Base-by-base conservation (phyloP, 495 filamentous ascomycete genomes). In the Entonaema liquescens region DNA sequence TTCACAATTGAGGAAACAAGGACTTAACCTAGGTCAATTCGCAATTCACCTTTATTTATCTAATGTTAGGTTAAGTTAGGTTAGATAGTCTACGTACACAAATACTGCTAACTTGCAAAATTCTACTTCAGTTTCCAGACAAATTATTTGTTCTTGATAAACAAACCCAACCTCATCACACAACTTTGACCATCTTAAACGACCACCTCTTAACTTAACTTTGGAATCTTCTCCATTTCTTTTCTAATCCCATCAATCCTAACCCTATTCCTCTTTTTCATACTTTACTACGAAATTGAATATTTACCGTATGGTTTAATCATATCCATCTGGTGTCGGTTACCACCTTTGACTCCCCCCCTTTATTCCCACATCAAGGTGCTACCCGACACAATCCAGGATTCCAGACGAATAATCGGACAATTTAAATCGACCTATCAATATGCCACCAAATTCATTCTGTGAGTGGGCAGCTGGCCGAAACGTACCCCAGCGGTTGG, bases 381-480 rank as follows among this genome's bases (percentile, higher is more conserved):
- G 8, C 56, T 12, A 17, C 36, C 47, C 50, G 2, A 59, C 17
- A 54, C 29, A 61, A 15, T 29, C 17, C 7, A 21, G 33, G 42
- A 15, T 12, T 47, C 19, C 0, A 36, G 31, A 57, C 7, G 36
- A 50, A 13, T 12, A 55, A 26, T 17, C 26, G 2, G n/a, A 11
- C 17, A 56, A 23, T 29, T 61, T 21, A 35, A 13, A n/a, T 15
- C 25, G 8, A 35, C 50, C 29, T 47, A 7, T 9, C 57, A 72
- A 26, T 36, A 78, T 76, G 72, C 74, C 71, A 3, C 76, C 77
- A 19, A 38, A 71, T 52, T 78, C 74, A 15, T 62, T 78, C 25
- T 31, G n/a, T 35, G 81, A 84, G 68, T 84, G 82, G 82, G 72
- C 82, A 56, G 58, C 81, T 1, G 81, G 81, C 31, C 77, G 77